Evolutionary conservation across 148 eudicot species (phyloP).

Genomic region (Diospyros kaki): DNA sequence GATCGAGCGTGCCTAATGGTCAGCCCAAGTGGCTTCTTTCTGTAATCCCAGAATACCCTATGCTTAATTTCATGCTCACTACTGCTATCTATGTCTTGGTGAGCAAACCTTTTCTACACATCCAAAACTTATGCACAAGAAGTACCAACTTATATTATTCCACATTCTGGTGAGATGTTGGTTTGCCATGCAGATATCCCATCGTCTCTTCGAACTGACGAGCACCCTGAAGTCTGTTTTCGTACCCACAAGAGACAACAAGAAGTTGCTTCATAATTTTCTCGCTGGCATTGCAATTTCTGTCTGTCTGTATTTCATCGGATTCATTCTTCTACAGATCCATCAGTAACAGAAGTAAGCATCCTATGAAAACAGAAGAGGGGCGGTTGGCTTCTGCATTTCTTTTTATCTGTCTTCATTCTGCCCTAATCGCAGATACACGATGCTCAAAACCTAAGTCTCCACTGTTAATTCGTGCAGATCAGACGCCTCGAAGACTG

Average conservation of each 20-base stretch:
- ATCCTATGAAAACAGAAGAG: neutral
- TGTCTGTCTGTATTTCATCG: conserved; percentile 52
- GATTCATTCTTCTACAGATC: conserved; percentile 74
- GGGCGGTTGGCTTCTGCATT: too few species aligned
- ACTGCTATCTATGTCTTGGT: conserved; percentile 88
- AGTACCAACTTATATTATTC: neutral
- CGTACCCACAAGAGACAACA: conserved; percentile 81
- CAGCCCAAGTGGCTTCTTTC: conserved; percentile 97
- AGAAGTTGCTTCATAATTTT: conserved; percentile 64
- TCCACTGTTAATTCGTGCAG: conserved; percentile 20
- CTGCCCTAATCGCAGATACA: too few species aligned
- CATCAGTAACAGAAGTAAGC: conserved; percentile 57
- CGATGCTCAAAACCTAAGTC: too few species aligned
- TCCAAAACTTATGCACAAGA: neutral
- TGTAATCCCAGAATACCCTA: conserved; percentile 80
- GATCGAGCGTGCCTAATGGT: conserved; percentile 86
- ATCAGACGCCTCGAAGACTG: neutral
- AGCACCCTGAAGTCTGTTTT: conserved; percentile 70
- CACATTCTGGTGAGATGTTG: neutral
- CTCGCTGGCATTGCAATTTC: conserved; percentile 76
- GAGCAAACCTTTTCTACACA: conserved; percentile 15
- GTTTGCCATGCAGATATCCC: conserved; percentile 61
- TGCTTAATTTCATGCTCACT: conserved; percentile 95
- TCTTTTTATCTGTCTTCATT: too few species aligned
- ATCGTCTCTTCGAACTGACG: conserved; percentile 84